A percentile compares a stretch with the other conserved stretches of the same genome.
Conservation (phyloP, 352 stramenopile genomes). For the Hyaloperonospora brassicae region DNA sequence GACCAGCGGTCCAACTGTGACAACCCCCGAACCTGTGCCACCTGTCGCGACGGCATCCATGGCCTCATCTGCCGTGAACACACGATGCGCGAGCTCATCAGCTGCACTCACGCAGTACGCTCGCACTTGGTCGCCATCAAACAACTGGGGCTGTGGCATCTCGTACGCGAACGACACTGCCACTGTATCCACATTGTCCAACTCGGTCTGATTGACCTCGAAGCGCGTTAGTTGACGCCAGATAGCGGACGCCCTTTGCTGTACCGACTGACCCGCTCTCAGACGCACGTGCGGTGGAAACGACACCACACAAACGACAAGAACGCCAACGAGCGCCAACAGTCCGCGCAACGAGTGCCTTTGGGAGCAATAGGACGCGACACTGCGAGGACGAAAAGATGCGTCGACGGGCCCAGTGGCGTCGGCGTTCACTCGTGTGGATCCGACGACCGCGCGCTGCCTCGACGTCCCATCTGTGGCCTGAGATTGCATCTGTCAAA, state of each 20-base stretch:
- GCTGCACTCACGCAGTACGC: slow-evolving; percentile 27
- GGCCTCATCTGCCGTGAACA: slow-evolving; percentile 15
- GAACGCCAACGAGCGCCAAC: slow-evolving; percentile 10
- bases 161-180: slow-evolving; percentile 34
- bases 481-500: no score
- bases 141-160: slow-evolving; percentile 21
- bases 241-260: slow-evolving; percentile 7
- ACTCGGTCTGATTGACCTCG: slow-evolving; percentile 18
- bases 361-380: neutral
- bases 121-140: slow-evolving; percentile 17
- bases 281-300: slow-evolving; percentile 10
- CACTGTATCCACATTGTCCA: slow-evolving; percentile 30
- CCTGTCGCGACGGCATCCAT: slow-evolving; percentile 23
- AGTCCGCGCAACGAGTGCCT: slow-evolving; percentile 8
- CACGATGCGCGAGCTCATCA: slow-evolving; percentile 16
- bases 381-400: slow-evolving; percentile 10
- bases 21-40: slow-evolving; percentile 15
- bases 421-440: slow-evolving; percentile 9
- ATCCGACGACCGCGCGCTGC: slow-evolving; percentile 18
- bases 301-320: slow-evolving; percentile 14
- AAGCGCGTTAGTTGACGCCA: slow-evolving; percentile 19
- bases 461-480: slow-evolving; percentile 13
- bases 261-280: neutral
- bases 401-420: neutral
- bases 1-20: slow-evolving; percentile 32